Evolutionary conservation across 2,329 filamentous ascomycete genomes (phyloP), one percentile per base, ranked within the genome.

Genomic region (Metarhizium humberi): DNA sequence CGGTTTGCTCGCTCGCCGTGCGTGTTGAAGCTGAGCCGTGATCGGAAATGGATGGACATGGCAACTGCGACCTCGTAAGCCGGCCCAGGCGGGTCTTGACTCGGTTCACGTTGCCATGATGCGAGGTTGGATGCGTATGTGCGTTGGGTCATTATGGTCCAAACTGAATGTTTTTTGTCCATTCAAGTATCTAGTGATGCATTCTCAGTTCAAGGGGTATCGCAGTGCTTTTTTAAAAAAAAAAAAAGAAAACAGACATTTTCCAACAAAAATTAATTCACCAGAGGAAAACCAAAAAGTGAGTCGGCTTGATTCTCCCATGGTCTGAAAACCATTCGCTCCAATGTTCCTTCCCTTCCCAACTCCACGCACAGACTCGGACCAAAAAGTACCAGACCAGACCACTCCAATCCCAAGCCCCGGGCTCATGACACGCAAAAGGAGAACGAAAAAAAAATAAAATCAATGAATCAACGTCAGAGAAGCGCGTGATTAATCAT

Each of bases 171-270:
- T 18, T 42, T 25, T 29, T 16, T 30, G 25, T 45, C 29, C n/a
- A 45, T 13, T 34, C 13, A 52, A 16, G 4, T 46, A 18, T 16
- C 20, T 48, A 16, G 34, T 50, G 52, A 53, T 38, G 52, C 52
- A 53, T 53, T 53, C 34, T 34, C 32, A 49, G 34, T 25, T 53
- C 4, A 8, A 18, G 43, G 46, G 52, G 52, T 53, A 53, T 53
- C 52, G 52, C 32, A 14, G 30, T 29, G 45, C n/a, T 20, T 42
- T 29, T 50, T 50, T 48, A 18, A 18, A 18, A 18, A 18, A 18
- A 25, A 25, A 25, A 25, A 34, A 34, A 34, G 2, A 34, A 7
- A 34, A 34, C 32, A 34, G 6, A 7, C 6, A 34, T 34, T 34
- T 10, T 34, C 10, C 32, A 34, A 34, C 32, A 11, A 11, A 34